Conservation (phyloP, 768 basidiomycete genomes). For the Tricholoma flavovirens region DNA sequence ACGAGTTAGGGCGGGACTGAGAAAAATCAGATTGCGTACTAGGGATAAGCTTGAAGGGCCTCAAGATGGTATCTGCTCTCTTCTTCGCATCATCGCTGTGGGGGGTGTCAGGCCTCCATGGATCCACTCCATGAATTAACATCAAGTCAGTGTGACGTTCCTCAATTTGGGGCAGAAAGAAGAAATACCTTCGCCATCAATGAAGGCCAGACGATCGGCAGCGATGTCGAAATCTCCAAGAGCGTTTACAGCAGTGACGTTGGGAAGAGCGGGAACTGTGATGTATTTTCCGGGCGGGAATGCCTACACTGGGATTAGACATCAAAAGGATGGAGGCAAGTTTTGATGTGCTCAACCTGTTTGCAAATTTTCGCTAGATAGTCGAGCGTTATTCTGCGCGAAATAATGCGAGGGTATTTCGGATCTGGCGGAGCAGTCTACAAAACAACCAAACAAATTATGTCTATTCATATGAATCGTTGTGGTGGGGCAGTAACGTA, state of each 20-base stretch:
- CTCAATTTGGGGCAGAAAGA: not conserved
- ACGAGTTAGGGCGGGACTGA: not conserved
- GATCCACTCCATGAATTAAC: constrained; percentile 55
- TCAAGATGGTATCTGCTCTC: constrained; percentile 62
- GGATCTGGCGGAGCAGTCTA: constrained; percentile 74
- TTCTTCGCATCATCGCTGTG: constrained; percentile 68
- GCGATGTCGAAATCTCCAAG: constrained; percentile 83
- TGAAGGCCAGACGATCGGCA: constrained; percentile 77
- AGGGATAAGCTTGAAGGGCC: constrained; percentile 85
- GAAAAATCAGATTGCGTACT: constrained; percentile 37
- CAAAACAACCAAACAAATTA: not conserved
- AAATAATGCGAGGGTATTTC: constrained; percentile 70
- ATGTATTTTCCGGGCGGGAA: constrained; percentile 76
- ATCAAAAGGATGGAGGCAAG: not conserved
- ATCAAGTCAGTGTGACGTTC: not conserved
- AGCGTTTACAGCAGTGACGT: constrained; percentile 75
- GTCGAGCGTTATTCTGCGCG: constrained; percentile 66
- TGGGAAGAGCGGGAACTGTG: constrained; percentile 64
- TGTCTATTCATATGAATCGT: not conserved
- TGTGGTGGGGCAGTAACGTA: constrained; percentile 24
- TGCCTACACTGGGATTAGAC: constrained; percentile 36
- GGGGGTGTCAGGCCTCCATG: constrained; percentile 85
- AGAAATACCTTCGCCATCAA: constrained; percentile 74
- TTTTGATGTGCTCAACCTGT: constrained; percentile 32
- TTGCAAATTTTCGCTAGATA: constrained; percentile 65